These are phyloP conservation scores for Westerdykella ornata DNA, from an alignment of 2,329 filamentous ascomycete genomes.

Conservation along the genomic window DNA sequence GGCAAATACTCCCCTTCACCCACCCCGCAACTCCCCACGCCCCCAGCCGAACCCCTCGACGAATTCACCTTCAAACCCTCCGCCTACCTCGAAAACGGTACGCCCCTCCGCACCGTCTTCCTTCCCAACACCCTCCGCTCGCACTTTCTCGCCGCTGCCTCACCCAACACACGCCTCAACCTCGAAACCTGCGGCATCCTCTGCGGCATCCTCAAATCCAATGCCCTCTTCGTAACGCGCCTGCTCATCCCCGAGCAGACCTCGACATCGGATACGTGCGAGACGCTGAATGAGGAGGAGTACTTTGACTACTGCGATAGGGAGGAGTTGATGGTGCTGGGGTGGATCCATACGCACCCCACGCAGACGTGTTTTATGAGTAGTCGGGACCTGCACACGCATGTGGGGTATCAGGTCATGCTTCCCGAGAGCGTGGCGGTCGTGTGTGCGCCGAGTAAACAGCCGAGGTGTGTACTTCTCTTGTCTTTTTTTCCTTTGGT, in stretches of 20 bases:
- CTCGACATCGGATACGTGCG: constrained; percentile 86
- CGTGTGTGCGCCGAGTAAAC: constrained; percentile 81
- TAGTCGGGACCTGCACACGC: constrained; percentile 86
- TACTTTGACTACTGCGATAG: constrained; percentile 85
- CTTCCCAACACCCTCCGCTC: constrained; percentile 68
- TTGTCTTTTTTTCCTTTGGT: not conserved
- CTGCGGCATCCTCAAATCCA: constrained; percentile 83
- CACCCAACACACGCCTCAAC: constrained; percentile 69
- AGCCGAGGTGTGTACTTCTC: constrained; percentile 58
- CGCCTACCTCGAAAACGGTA: constrained; percentile 83
- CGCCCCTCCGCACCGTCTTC: constrained; percentile 79
- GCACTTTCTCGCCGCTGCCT: constrained; percentile 67
- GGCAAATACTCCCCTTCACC: constrained; percentile 22
- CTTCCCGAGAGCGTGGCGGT: constrained; percentile 94
- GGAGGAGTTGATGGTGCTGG: constrained; percentile 76
- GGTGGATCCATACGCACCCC: constrained; percentile 98
- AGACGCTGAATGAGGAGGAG: constrained; percentile 78
- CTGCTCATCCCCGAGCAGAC: constrained; percentile 88
- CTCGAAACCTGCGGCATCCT: constrained; percentile 94
- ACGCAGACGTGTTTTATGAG: constrained; percentile 98
- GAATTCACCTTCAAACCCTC: constrained; percentile 76
- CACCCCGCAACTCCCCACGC: constrained; percentile 21
- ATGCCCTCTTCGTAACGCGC: constrained; percentile 83
- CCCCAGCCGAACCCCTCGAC: constrained; percentile 41
- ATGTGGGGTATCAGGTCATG: constrained; percentile 92